These are phyloP conservation scores for Cystobasidium tubakii DNA, from an alignment of 768 basidiomycete genomes.

Conservation along the genomic window DNA sequence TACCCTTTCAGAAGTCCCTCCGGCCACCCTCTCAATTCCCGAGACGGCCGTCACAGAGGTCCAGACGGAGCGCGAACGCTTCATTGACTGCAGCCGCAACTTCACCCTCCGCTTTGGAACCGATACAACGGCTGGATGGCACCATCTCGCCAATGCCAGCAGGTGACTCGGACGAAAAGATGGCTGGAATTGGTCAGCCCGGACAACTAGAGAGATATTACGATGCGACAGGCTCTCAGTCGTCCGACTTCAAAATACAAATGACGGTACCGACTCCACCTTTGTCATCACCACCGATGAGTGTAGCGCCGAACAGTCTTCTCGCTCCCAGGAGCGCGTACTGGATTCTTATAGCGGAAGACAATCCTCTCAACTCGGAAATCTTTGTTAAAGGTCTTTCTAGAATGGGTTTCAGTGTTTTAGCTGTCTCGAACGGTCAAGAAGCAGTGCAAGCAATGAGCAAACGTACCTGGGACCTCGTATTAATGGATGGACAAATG, in stretches of 20 bases:
- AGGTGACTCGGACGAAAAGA: background rate
- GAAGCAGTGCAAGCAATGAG: constrained; percentile 38
- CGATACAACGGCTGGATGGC: background rate
- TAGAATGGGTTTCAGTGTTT: constrained; percentile 42
- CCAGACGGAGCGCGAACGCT: background rate
- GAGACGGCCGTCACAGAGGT: background rate
- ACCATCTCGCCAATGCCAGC: background rate
- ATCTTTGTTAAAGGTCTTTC: constrained; percentile 36
- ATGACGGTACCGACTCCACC: constrained; percentile 1
- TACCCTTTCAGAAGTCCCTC: constrained; percentile 36
- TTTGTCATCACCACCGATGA: background rate
- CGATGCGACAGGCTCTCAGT: background rate
- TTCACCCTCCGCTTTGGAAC: background rate
- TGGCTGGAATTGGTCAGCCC: background rate
- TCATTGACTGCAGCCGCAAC: background rate
- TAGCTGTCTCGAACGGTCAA: constrained; percentile 34
- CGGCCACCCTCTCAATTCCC: background rate
- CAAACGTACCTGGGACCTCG: constrained; percentile 10
- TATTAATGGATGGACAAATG: constrained; percentile 24
- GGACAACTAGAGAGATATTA: background rate
- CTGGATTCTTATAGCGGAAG: constrained; percentile 40
- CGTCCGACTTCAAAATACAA: background rate
- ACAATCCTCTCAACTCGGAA: constrained; percentile 40
- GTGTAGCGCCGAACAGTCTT: background rate
- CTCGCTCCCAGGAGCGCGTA: background rate